Conservation (phyloP, 805 yeast species). For the Monosporozyma siamensis region DNA sequence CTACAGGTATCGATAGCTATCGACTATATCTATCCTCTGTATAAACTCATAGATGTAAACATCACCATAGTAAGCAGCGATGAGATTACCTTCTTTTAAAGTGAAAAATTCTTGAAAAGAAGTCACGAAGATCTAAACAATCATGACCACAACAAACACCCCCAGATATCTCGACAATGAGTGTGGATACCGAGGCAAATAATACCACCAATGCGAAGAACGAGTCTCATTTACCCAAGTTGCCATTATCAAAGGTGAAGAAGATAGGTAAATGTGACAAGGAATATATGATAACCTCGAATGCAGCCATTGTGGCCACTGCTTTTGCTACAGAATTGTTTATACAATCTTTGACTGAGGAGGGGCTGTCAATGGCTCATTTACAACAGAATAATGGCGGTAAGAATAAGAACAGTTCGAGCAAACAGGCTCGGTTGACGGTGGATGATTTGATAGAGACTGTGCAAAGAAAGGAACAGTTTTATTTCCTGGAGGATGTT, state of each 20-base stretch:
- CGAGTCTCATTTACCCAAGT: conserved; percentile 1
- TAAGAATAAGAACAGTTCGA: neutral
- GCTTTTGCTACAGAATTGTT: conserved; percentile 26
- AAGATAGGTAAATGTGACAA: conserved; percentile 24
- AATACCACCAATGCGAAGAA: neutral
- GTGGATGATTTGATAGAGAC: conserved; percentile 20
- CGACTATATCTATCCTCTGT: too few species aligned
- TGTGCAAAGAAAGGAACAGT: conserved; percentile 15
- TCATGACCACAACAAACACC: too few species aligned
- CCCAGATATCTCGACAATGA: too few species aligned
- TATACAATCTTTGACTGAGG: conserved; percentile 21
- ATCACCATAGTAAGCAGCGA: too few species aligned
- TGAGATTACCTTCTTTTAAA: too few species aligned
- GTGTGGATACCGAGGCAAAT: too few species aligned
- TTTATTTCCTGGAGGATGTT: conserved; percentile 21
- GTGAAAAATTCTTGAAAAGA: too few species aligned
- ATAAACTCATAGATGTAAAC: too few species aligned
- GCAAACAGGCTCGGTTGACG: conserved; percentile 11
- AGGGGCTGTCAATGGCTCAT: conserved; percentile 17
- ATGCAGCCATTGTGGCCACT: conserved; percentile 21
- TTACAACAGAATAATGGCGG: conserved; percentile 4
- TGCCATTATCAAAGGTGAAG: conserved; percentile 25
- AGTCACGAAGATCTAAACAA: too few species aligned
- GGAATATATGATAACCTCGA: conserved; percentile 19
- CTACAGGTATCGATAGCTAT: too few species aligned